Conservation (phyloP, 169 alveolate genomes). For the Eimeria maxima region DNA sequence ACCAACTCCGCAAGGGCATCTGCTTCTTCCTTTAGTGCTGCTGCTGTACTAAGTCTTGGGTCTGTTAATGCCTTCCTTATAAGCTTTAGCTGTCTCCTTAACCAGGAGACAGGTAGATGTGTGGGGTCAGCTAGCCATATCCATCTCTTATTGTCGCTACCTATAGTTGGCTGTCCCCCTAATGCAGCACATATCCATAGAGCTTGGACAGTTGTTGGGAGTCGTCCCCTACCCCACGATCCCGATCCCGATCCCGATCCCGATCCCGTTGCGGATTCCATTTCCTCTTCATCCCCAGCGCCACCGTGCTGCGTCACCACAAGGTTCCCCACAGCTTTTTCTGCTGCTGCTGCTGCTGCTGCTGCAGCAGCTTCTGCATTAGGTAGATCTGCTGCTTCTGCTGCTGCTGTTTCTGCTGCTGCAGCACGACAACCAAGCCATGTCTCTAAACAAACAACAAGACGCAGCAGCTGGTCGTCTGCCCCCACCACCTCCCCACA, state of each 20-base stretch:
- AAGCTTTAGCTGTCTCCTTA: slow-evolving; percentile 61
- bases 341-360: slow-evolving; percentile 58
- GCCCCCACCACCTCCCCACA: slow-evolving; percentile 59
- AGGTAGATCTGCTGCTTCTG: background rate
- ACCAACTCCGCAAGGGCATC: slow-evolving; percentile 3
- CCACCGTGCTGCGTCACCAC: slow-evolving; percentile 6
- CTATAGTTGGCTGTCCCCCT: slow-evolving; percentile 70
- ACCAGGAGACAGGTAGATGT: slow-evolving; percentile 60
- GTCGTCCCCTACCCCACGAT: background rate
- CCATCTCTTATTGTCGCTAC: slow-evolving; percentile 37
- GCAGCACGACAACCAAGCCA: slow-evolving; percentile 39
- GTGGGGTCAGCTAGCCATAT: slow-evolving; percentile 32
- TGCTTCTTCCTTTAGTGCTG: slow-evolving; percentile 63
- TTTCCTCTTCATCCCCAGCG: slow-evolving; percentile 40
- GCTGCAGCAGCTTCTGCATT: slow-evolving; percentile 51
- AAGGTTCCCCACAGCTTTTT: background rate
- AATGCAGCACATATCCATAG: slow-evolving; percentile 79
- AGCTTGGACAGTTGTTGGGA: slow-evolving; percentile 47
- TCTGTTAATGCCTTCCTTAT: slow-evolving; percentile 25
- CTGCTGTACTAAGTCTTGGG: slow-evolving; percentile 34
- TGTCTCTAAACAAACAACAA: slow-evolving; percentile 52
- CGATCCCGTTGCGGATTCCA: background rate
- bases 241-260: background rate
- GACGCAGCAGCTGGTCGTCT: slow-evolving; percentile 77
- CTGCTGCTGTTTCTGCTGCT: slow-evolving; percentile 39